Base-by-base conservation (phyloP, 768 basidiomycete species). In the Goffeauzyma gilvescens region DNA sequence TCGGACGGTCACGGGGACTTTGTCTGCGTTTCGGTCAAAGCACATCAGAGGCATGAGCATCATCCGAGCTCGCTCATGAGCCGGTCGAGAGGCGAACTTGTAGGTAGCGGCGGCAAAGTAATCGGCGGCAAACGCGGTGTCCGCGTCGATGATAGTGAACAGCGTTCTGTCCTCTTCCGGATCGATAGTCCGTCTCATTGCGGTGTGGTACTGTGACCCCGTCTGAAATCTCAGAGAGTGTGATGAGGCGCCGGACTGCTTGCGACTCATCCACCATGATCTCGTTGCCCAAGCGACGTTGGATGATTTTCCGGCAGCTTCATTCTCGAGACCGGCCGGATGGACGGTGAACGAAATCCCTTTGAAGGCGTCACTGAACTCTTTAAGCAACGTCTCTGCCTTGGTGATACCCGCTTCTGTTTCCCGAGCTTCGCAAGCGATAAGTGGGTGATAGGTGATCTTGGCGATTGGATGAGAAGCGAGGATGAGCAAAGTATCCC, bases 361-460 rank as follows among this genome's bases (percentile, higher is more conserved):
- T 35, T 49, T 49, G 45, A 59, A 59, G 21, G 27, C 26, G 13
- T 43, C 46, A n/a, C 43, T 25, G 49, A 55, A 59, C 38, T 59
- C 55, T 32, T 42, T 44, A 15, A 54, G 42, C 27, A 59, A 47
- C 18, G 49, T 45, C 24, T 42, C 42, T 15, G 55, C 57, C 45
- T 59, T 59, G n/a, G n/a, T n/a, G 6, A 39, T 41, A 7, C 44
- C 46, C 13, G 50, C 48, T 12, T 52, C 55, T 21, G 45, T 28
- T 43, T 59, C 57, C 18, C 53, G 48, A 23, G 48, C 53, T 42
- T 59, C 57, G 51, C 55, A 53, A 17, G 53, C 57, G 14, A 59
- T 46, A 15, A 56, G 54, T 27, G 55, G 54, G 48, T 51, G 48
- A 39, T 59, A 59, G 6, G 55, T 47, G 10, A 37, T 35, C 20